Conservation (phyloP, 2,329 filamentous ascomycete species). For the Paraphoma sp. region DNA sequence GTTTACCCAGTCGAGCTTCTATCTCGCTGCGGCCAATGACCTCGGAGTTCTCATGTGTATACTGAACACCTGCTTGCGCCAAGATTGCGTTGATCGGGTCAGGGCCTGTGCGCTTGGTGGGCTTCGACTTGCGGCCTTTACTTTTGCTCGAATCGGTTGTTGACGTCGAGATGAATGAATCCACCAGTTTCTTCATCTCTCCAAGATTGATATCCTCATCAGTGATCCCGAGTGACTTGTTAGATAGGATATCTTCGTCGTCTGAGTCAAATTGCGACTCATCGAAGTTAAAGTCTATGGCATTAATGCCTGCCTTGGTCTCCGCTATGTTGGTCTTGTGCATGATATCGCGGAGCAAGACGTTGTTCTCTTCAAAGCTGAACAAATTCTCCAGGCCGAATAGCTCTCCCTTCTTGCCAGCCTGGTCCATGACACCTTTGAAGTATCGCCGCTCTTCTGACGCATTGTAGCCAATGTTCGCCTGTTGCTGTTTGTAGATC, state of each 20-base stretch:
- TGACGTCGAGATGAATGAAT: slow-evolving; percentile 35
- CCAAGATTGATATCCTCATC: slow-evolving; percentile 50
- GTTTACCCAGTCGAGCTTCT: slow-evolving; percentile 82
- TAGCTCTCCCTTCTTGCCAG: slow-evolving; percentile 85
- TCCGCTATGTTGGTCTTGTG: slow-evolving; percentile 99
- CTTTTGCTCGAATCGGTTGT: not conserved
- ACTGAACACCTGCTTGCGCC: slow-evolving; percentile 85
- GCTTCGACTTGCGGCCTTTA: slow-evolving; percentile 47
- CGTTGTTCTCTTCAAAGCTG: slow-evolving; percentile 76
- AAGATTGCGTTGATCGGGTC: slow-evolving; percentile 91
- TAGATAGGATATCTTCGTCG: slow-evolving; percentile 34
- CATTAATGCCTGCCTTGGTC: slow-evolving; percentile 80
- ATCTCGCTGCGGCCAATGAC: slow-evolving; percentile 91
- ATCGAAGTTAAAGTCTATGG: slow-evolving; percentile 72
- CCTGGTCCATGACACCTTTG: slow-evolving; percentile 86
- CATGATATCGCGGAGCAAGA: slow-evolving; percentile 91
- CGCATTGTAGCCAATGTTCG: slow-evolving; percentile 95
- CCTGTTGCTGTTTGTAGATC: slow-evolving; percentile 99
- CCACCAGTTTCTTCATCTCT: slow-evolving; percentile 64
- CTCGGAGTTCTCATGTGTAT: slow-evolving; percentile 95
- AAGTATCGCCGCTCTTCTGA: slow-evolving; percentile 94
- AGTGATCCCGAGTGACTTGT: slow-evolving; percentile 33
- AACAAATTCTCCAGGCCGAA: slow-evolving; percentile 91
- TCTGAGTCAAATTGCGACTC: slow-evolving; percentile 36
- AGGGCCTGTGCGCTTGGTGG: slow-evolving; percentile 54